phyloP scores from a whole-genome alignment of 106 monocot species.

The Dioscorea alata region DNA sequence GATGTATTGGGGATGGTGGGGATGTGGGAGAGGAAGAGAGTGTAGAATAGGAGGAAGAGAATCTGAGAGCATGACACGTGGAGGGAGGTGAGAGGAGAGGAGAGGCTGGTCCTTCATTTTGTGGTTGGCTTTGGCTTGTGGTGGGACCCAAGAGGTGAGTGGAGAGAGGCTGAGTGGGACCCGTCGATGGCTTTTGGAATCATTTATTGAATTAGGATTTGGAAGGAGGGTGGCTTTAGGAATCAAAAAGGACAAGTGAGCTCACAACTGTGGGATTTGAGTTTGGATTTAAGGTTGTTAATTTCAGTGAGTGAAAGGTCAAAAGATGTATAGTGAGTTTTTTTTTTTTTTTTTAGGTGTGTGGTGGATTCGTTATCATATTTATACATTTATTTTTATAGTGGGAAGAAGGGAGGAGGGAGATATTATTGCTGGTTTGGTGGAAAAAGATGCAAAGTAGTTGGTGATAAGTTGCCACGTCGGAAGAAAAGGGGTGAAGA shows the following conservation, averaged over 20 bases:
- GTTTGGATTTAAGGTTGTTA: too few species aligned
- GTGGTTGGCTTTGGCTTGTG: slow-evolving; percentile 5
- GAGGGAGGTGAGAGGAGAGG: not conserved
- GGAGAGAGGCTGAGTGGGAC: not conserved
- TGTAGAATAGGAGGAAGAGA: not conserved
- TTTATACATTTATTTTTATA: too few species aligned
- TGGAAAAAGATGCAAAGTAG: too few species aligned
- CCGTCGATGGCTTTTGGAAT: not conserved
- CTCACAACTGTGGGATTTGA: not conserved
- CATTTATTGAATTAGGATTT: not conserved
- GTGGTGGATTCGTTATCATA: too few species aligned
- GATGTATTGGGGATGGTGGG: not conserved
- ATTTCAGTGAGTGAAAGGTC: too few species aligned
- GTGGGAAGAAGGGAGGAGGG: too few species aligned
- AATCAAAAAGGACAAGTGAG: not conserved
- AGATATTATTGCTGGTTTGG: too few species aligned
- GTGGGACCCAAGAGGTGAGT: not conserved
- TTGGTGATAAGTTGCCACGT: too few species aligned
- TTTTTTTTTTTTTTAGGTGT: too few species aligned
- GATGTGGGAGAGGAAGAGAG: not conserved
- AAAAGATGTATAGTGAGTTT: too few species aligned
- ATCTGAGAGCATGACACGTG: slow-evolving; percentile 10
- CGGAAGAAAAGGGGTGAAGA: too few species aligned
- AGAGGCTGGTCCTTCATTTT: slow-evolving; percentile 1
- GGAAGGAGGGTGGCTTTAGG: not conserved